These are phyloP conservation scores for Cenchrus americanus DNA, from an alignment of 176 grass and related monocot genomes.

Conservation along the genomic window DNA sequence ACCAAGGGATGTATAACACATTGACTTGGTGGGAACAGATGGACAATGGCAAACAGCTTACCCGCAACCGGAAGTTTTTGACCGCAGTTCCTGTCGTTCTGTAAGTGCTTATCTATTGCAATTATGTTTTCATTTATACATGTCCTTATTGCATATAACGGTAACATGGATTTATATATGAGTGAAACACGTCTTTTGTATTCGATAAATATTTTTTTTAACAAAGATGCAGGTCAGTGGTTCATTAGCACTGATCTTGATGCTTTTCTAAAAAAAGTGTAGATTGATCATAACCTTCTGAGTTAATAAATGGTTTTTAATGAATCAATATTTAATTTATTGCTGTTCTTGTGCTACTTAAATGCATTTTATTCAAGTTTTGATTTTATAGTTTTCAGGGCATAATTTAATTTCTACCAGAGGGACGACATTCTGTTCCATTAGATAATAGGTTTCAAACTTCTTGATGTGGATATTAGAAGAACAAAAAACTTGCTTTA, in stretches of 20 bases:
- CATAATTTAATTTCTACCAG: background rate
- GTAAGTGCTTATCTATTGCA: conserved; percentile 46
- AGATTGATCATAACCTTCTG: background rate
- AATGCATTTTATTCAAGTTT: background rate
- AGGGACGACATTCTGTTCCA: background rate
- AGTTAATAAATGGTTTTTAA: background rate
- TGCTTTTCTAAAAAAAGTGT: background rate
- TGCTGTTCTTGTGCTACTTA: background rate
- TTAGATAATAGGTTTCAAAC: background rate
- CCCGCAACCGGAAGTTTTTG: conserved; percentile 87
- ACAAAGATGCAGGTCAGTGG: background rate
- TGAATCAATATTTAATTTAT: background rate
- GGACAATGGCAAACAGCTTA: conserved; percentile 93
- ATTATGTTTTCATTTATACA: background rate
- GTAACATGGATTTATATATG: background rate
- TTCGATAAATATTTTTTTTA: background rate
- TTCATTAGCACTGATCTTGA: background rate
- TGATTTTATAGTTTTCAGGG: background rate
- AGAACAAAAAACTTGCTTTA: background rate
- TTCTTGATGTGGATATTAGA: background rate
- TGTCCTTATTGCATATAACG: background rate
- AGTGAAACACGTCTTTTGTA: background rate
- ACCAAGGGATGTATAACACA: conserved; percentile 82
- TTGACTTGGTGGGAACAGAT: conserved; percentile 98
- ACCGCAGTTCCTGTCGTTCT: conserved; percentile 79